Conservation (phyloP, 2,329 filamentous ascomycete species). For the Xylaria sp. region DNA sequence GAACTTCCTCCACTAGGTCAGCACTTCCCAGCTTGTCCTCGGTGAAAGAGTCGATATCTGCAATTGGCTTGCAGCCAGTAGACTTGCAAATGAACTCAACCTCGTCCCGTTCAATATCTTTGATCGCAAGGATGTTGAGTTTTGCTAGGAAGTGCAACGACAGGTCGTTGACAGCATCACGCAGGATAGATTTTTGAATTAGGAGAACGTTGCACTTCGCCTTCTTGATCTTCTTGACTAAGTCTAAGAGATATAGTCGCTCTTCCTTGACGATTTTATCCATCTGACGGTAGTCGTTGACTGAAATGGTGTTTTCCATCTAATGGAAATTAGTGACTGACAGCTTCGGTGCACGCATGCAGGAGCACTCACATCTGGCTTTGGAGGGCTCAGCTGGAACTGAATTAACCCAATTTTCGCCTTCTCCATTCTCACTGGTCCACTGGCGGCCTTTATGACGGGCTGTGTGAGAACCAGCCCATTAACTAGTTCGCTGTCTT, state of each 20-base stretch:
- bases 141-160: conserved; percentile 98
- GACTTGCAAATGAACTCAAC: conserved; percentile 99
- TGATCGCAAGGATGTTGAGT: conserved; percentile 93
- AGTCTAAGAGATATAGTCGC: conserved; percentile 95
- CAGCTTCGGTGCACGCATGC: not conserved
- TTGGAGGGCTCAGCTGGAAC: conserved; percentile 97
- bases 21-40: conserved; percentile 97
- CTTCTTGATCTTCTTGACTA: conserved; percentile 99
- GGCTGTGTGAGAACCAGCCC: conserved; percentile 91
- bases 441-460: conserved; percentile 92
- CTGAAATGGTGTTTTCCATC: conserved; percentile 99
- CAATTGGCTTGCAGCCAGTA: conserved; percentile 98
- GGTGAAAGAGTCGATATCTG: conserved; percentile 97
- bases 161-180: conserved; percentile 97
- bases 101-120: conserved; percentile 98
- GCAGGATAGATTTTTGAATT: conserved; percentile 98
- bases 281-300: conserved; percentile 99
- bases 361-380: conserved; percentile 79
- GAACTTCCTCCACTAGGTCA: conserved; percentile 91
- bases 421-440: conserved; percentile 94
- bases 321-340: conserved; percentile 49
- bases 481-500: conserved; percentile 97
- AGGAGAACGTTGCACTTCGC: conserved; percentile 98
- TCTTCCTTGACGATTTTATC: conserved; percentile 99
- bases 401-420: conserved; percentile 96